A percentile compares a stretch with the other conserved stretches of the same genome.
phyloP scores from a whole-genome alignment of 352 stramenopile species.

The Globisporangium canariense region DNA sequence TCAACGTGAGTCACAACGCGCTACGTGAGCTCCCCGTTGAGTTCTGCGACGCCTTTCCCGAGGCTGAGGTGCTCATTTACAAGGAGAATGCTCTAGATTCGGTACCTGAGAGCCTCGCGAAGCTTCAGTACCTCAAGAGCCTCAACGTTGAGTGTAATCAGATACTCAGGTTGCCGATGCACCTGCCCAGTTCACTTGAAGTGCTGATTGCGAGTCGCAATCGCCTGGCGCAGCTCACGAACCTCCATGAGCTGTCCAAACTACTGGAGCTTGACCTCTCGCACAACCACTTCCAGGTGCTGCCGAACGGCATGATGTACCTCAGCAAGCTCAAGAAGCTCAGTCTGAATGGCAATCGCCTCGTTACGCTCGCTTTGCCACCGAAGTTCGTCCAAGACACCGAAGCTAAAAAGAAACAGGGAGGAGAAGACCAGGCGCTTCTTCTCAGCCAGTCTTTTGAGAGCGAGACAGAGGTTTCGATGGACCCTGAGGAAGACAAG shows the following conservation, averaged over 20 bases:
- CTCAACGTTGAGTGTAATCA: conserved; percentile 64
- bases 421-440: conserved; percentile 1
- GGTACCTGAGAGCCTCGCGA: conserved; percentile 27
- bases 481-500: conserved; percentile 29
- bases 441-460: conserved; percentile 12
- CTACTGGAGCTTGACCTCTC: conserved; percentile 56
- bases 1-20: conserved; percentile 72
- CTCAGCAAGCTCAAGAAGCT: conserved; percentile 46
- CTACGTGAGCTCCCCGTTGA: conserved; percentile 46
- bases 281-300: conserved; percentile 58
- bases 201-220: conserved; percentile 45
- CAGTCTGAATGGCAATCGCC: conserved; percentile 42
- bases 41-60: conserved; percentile 55
- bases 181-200: conserved; percentile 36
- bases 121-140: conserved; percentile 32
- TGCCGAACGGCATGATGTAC: conserved; percentile 45
- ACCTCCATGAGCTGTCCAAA: conserved; percentile 41
- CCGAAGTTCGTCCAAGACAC: conserved; percentile 23
- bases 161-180: conserved; percentile 35
- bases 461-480: conserved; percentile 4
- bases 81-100: conserved; percentile 64
- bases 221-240: conserved; percentile 41
- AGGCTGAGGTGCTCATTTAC: conserved; percentile 45
- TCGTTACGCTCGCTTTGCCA: conserved; percentile 61
- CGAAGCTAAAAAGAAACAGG: background rate